Evolutionary conservation across 805 yeast species (phyloP), one percentile per base, ranked within the genome.

Genomic region (Blastobotrys muscicola): DNA sequence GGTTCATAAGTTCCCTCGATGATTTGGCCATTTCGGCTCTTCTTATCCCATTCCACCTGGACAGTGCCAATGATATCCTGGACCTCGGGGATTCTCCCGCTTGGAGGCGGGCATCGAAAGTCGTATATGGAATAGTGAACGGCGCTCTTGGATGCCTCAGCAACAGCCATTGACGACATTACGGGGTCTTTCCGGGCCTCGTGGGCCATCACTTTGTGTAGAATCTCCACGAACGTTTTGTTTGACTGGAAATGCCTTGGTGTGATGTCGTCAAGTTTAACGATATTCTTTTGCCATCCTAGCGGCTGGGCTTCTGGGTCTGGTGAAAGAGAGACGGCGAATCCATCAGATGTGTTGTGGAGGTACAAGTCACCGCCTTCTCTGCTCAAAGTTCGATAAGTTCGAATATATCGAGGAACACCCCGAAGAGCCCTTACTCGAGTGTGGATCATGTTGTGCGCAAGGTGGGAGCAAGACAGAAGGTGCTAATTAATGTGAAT

Each of bases 41-140:
- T 20, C 26, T 20, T 20, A 1, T 49, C 59, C 32, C 33, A 34
- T 49, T 73, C 73, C 2, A 84, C 82, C 49, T 71, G 70, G 8
- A 83, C 78, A 53, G 79, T 81, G 1, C 94, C 94, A 41, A 77
- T 67, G 1, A 78, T 76, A 51, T 81, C 82, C 48, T 81, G 85
- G 7, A 81, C 72, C 14, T 79, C 82, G 1, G 90, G 85, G 10
- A 71, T 73, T 50, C 92, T 68, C 30, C 80, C 81, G 47, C 72
- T 75, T 15, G 72, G 64, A 1, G 90, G 86, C 1, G 76, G 70
- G 38, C 70, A 74, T 46, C 92, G 68, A 48, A 80, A 68, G 57
- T 84, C 94, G 51, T 75, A 80, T 36, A 85, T 73, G 6, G 87
- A 85, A 80, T 82, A 75, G 58, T 64, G 78, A 0, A 72, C 63